Evolutionary conservation across 371 early-diverging fungal genomes (phyloP), one percentile per base, ranked within the genome.

Genomic region (Mortierella sp.): DNA sequence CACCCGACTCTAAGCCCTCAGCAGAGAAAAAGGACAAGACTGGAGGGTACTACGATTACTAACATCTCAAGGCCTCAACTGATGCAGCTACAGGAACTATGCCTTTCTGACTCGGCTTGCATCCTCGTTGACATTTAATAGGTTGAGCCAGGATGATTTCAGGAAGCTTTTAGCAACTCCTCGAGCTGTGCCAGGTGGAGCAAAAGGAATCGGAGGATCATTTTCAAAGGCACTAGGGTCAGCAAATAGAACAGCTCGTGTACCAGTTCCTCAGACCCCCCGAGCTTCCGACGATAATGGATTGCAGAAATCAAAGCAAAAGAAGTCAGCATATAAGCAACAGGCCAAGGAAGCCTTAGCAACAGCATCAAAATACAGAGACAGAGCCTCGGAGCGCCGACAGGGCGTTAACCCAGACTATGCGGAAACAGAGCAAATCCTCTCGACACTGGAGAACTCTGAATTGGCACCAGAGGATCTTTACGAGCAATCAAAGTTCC

Each of bases 351-450:
- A 55, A 7, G 56, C 68, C 16, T 60, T 66, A 9, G 66, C 66
- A 19, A 28, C 56, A 14, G 53, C 61, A 28, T 56, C 62, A n/a
- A 75, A 81, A 25, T 96, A 96, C 71, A 93, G 97, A 50, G 97
- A 97, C 79, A 85, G 97, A 46, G 97, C 97, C 15, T 93, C 93
- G 1, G 97, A 97, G 82, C 89, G 97, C 63, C 88, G 96, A 6
- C 82, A 87, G 56, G 91, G 87, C 7, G 64, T 73, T 45, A 88
- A 86, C 50, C 84, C 84, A 6, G 88, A 87, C 60, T 90, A 89
- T 60, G 84, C 77, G 37, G 88, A 84, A 16, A 82, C 84, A 15
- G 87, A 87, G 66, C 74, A 81, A 46, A 87, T 89, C 46, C 73
- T 87, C 37, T 53, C 61, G 47, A 75, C 77, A 2, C 73, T 83